Evolutionary conservation across 768 basidiomycete genomes (phyloP).

Genomic region (Plicaturopsis crispa): DNA sequence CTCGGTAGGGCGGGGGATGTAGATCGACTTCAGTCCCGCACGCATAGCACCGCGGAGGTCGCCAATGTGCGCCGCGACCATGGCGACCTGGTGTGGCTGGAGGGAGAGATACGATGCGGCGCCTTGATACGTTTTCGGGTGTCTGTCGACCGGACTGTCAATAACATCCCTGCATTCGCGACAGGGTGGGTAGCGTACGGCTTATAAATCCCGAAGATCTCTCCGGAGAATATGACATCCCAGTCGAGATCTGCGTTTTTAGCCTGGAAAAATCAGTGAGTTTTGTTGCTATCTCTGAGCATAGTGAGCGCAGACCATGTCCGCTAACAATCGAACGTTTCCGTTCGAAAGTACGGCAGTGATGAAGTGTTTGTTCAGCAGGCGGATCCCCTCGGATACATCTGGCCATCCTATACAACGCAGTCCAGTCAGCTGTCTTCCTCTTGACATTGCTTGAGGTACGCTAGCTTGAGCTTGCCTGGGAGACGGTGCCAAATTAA

Average conservation of each 20-base stretch:
- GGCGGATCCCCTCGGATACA: constrained; percentile 35
- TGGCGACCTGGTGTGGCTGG: constrained; percentile 40
- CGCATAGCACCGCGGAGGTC: constrained; percentile 48
- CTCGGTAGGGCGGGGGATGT: constrained; percentile 44
- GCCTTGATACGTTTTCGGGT: constrained; percentile 42
- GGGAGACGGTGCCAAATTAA: constrained; percentile 54
- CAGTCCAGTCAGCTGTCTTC: no score
- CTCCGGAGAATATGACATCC: constrained; percentile 56
- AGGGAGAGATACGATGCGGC: constrained; percentile 42
- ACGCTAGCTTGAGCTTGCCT: constrained; percentile 26
- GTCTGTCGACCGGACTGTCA: constrained; percentile 21
- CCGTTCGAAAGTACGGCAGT: constrained; percentile 58
- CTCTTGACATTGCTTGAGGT: no score
- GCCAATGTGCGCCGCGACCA: constrained; percentile 58
- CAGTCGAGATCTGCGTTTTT: constrained; percentile 55
- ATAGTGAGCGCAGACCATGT: no score
- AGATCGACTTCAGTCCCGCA: constrained; percentile 51
- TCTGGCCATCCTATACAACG: constrained; percentile 50
- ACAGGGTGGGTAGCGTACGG: constrained; percentile 35
- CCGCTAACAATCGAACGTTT: constrained; percentile 49
- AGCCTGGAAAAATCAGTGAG: constrained; percentile 38
- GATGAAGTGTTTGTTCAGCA: constrained; percentile 41
- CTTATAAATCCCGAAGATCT: constrained; percentile 56
- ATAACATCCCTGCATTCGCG: background rate
- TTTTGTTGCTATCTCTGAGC: no score